phyloP scores from a whole-genome alignment of 108 stramenopile species.

The Skeletonema grethae region DNA sequence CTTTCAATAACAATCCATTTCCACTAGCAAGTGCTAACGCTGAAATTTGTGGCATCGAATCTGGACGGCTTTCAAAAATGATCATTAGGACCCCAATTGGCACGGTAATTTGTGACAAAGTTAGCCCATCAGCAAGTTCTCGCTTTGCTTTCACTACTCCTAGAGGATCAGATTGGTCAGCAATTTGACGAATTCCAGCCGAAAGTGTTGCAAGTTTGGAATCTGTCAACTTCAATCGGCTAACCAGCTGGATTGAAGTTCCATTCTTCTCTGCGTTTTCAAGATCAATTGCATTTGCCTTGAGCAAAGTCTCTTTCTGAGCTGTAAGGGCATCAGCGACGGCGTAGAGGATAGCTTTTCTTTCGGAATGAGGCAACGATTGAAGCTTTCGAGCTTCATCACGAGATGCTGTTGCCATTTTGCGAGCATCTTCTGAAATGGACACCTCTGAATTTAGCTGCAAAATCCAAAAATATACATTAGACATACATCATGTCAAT shows the following conservation, averaged over 20 bases:
- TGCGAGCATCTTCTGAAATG: conserved; percentile 68
- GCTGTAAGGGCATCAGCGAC: conserved; percentile 78
- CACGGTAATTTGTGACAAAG: conserved; percentile 87
- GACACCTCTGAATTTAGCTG: conserved; percentile 18
- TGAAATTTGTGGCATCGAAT: conserved; percentile 98
- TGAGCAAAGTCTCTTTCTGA: conserved; percentile 68
- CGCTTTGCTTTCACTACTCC: conserved; percentile 79
- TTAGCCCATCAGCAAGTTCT: conserved; percentile 92
- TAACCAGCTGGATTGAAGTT: conserved; percentile 65
- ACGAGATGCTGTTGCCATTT: conserved; percentile 67
- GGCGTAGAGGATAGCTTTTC: conserved; percentile 79
- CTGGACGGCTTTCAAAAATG: conserved; percentile 97
- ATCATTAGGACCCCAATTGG: conserved; percentile 98
- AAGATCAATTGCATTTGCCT: conserved; percentile 89
- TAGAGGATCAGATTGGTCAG: conserved; percentile 73
- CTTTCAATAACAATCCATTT: conserved; percentile 96
- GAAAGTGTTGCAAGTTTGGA: conserved; percentile 88
- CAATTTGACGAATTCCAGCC: conserved; percentile 84
- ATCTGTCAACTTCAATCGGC: conserved; percentile 88
- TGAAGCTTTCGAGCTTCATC: conserved; percentile 84
- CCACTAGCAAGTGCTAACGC: conserved; percentile 95
- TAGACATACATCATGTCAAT: neutral
- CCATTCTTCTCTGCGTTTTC: conserved; percentile 80
- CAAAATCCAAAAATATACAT: neutral
- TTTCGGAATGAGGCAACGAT: conserved; percentile 64